A percentile compares a stretch with the other conserved stretches of the same genome.
These are phyloP conservation scores for Phytopythium boreale DNA, from an alignment of 352 stramenopile species.

Conservation along the genomic window DNA sequence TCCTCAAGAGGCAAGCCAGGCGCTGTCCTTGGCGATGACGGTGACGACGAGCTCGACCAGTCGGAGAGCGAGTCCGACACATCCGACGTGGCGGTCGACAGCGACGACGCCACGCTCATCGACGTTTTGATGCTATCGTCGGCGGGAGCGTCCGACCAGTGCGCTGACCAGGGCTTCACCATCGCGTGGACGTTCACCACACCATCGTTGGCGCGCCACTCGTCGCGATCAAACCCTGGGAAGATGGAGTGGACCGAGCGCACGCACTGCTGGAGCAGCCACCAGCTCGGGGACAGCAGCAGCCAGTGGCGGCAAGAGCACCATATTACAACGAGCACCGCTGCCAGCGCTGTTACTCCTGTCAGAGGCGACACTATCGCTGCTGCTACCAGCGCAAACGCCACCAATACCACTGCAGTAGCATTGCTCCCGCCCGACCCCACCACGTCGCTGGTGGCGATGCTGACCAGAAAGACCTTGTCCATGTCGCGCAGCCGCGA, in stretches of 20 bases:
- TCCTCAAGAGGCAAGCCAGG: background rate
- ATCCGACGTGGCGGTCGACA: slow-evolving; percentile 46
- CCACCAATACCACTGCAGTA: background rate
- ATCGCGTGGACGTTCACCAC: slow-evolving; percentile 70
- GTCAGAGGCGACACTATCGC: slow-evolving; percentile 7
- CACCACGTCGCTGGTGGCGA: slow-evolving; percentile 44
- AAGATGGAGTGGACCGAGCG: slow-evolving; percentile 49
- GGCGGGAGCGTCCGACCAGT: slow-evolving; percentile 20
- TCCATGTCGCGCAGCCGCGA: slow-evolving; percentile 42
- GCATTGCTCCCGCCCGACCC: slow-evolving; percentile 23
- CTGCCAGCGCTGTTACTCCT: background rate
- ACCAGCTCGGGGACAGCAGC: slow-evolving; percentile 39
- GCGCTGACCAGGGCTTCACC: slow-evolving; percentile 36
- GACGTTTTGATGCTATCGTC: slow-evolving; percentile 20
- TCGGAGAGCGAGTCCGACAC: slow-evolving; percentile 9
- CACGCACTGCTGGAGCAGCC: slow-evolving; percentile 42
- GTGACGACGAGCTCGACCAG: slow-evolving; percentile 4
- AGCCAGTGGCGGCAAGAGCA: slow-evolving; percentile 15
- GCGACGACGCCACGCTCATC: slow-evolving; percentile 33
- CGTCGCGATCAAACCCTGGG: slow-evolving; percentile 33
- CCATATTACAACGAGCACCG: background rate
- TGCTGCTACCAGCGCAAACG: slow-evolving; percentile 6
- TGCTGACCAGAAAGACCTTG: slow-evolving; percentile 53
- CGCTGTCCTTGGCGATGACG: background rate
- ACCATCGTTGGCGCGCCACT: slow-evolving; percentile 70